phyloP scores from a whole-genome alignment of 345 rosid genomes.

The Pseudoturritis turrita region DNA sequence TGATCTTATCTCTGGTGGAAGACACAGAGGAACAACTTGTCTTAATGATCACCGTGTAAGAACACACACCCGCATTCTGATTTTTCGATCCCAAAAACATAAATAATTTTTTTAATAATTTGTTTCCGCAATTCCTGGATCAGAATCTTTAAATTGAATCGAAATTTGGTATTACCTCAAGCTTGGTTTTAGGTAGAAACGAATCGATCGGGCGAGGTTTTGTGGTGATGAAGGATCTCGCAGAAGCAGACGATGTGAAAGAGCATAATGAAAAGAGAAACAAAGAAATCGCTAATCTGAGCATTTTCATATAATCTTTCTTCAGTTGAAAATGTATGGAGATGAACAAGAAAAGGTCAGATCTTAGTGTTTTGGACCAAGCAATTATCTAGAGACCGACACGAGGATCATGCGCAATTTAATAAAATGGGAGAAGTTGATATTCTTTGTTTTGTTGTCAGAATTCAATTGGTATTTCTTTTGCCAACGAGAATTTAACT shows the following conservation, averaged over 20 bases:
- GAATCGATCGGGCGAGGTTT: constrained; percentile 29
- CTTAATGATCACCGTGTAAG: constrained; percentile 46
- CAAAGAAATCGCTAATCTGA: constrained; percentile 22
- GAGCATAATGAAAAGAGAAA: constrained; percentile 16
- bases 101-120: not conserved
- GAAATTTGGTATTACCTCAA: constrained; percentile 29
- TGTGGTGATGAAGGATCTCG: constrained; percentile 29
- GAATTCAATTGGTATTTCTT: not conserved
- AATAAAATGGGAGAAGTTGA: not conserved
- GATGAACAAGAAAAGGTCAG: constrained; percentile 15
- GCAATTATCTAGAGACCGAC: not conserved
- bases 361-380: constrained; percentile 5
- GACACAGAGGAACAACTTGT: constrained; percentile 63
- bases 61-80: constrained; percentile 41
- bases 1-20: constrained; percentile 59
- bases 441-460: not conserved
- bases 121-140: not conserved
- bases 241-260: constrained; percentile 15
- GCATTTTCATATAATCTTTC: not conserved
- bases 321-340: not conserved
- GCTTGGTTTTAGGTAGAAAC: constrained; percentile 32
- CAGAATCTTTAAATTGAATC: not conserved
- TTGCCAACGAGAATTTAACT: not conserved
- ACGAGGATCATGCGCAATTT: constrained; percentile 15
- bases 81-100: not conserved